phyloP scores from a whole-genome alignment of 176 grass and related monocot genomes.

The Aegilops umbellulata region DNA sequence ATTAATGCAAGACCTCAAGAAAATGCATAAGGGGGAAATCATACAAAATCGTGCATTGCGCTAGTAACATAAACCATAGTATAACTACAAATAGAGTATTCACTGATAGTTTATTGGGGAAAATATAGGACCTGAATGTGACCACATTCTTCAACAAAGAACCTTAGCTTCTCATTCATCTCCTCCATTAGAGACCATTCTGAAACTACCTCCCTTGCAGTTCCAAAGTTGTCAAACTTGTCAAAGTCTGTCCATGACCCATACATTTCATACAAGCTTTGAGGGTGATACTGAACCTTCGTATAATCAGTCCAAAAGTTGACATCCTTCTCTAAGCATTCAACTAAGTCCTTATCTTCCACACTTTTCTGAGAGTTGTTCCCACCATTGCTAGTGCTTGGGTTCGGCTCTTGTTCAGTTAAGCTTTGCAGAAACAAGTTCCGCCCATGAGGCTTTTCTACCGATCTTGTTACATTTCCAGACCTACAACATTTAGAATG shows the following conservation, averaged over 20 bases:
- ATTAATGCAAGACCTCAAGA: not conserved
- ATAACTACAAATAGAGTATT: conserved; percentile 22
- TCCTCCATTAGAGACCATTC: conserved; percentile 82
- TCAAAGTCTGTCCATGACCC: conserved; percentile 90
- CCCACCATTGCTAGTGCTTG: conserved; percentile 30
- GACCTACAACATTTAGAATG: conserved; percentile 48
- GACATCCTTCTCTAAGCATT: conserved; percentile 64
- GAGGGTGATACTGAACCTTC: conserved; percentile 92
- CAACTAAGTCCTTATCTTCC: conserved; percentile 71
- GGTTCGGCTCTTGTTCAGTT: conserved; percentile 57
- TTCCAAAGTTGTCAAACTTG: conserved; percentile 77
- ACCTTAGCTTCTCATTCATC: conserved; percentile 88
- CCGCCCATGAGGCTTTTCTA: conserved; percentile 52
- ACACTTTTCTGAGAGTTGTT: conserved; percentile 19
- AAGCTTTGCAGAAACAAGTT: conserved; percentile 94
- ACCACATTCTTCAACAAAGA: conserved; percentile 96
- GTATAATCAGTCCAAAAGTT: conserved; percentile 90
- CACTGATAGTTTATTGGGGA: conserved; percentile 11
- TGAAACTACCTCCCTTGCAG: conserved; percentile 71
- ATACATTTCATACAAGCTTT: conserved; percentile 73
- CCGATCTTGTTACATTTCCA: conserved; percentile 66
- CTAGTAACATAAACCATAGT: not conserved
- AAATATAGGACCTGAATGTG: conserved; percentile 80
- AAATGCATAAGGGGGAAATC: not conserved
- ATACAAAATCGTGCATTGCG: not conserved